phyloP scores from a whole-genome alignment of 208 protist species.

The Phytomonas francai region DNA sequence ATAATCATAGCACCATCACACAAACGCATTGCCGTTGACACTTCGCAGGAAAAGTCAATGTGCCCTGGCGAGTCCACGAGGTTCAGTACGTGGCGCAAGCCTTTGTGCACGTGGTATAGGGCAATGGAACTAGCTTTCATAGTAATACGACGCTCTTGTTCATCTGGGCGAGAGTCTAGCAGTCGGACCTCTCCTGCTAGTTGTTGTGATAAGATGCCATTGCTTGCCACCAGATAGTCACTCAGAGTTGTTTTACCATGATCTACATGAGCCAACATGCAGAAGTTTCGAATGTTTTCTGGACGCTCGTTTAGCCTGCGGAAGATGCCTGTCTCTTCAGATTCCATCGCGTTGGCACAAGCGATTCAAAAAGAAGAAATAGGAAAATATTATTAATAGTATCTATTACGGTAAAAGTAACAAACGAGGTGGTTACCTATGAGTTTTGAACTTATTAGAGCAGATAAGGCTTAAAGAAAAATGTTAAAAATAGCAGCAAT shows the following conservation, averaged over 20 bases:
- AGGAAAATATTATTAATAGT: not conserved
- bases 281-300: slow-evolving; percentile 92
- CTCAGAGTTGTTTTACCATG: slow-evolving; percentile 99
- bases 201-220: slow-evolving; percentile 96
- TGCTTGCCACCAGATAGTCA: slow-evolving; percentile 95
- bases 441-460: not conserved
- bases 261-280: slow-evolving; percentile 98
- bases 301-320: slow-evolving; percentile 60
- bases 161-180: slow-evolving; percentile 94
- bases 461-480: not conserved
- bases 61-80: slow-evolving; percentile 99
- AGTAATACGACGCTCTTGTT: slow-evolving; percentile 98
- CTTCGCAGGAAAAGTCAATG: slow-evolving; percentile 98
- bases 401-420: not conserved
- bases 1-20: slow-evolving; percentile 97
- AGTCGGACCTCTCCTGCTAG: slow-evolving; percentile 97
- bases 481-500: slow-evolving; percentile 3
- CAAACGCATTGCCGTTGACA: slow-evolving; percentile 96
- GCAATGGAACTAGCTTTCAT: slow-evolving; percentile 99
- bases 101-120: slow-evolving; percentile 71
- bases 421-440: not conserved
- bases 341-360: not conserved
- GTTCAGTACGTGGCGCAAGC: slow-evolving; percentile 89
- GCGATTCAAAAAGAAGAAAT: not conserved
- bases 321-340: slow-evolving; percentile 19